Base-by-base conservation (phyloP, 2,329 filamentous ascomycete genomes). In the Curvularia sp. region DNA sequence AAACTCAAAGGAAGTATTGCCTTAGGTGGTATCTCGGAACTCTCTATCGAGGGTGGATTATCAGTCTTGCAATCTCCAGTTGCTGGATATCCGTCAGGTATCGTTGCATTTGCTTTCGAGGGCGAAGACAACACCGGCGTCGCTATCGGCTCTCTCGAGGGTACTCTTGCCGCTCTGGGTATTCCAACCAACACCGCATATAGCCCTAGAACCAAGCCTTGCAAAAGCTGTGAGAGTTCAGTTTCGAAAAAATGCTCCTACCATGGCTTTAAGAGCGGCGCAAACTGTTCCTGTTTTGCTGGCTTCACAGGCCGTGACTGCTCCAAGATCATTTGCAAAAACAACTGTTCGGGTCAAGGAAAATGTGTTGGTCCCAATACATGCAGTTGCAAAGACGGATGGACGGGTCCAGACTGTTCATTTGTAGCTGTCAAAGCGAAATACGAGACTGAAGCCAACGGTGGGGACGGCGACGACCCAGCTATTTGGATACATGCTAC, bases 361-460 rank as follows among this genome's bases (percentile, higher is more conserved):
- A 63, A 55, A 32, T 74, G 72, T 23, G 54, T 55, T 25, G 71
- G 70, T 8, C 65, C 71, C 0, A 70, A 74, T 19, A 49, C 57
- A 2, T 74, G 72, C 57, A 64, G 66, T 38, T 74, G 72, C 50
- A 30, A 67, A 19, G 48, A 60, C 28, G 65, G 63, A 3, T 72
- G 69, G 69, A 61, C 64, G 18, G 72, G 72, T 1, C 67, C 71
- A 1, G 64, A 71, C 36, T 74, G 72, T 34, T 74, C 71, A 0
- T 73, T 70, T 27, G 58, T 69, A 3, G 67, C 69, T 8, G 70
- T 72, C 6, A 56, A 71, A 43, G 60, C 72, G 4, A 74, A 72
- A 27, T 73, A 65, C 25, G 72, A 74, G 56, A 74, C 71, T 1
- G 72, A 73, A 18, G 71, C 72, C 4, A 73, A 74, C 45, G 72